Base-by-base conservation (phyloP, 495 filamentous ascomycete species). In the Talaromyces borbonicus region DNA sequence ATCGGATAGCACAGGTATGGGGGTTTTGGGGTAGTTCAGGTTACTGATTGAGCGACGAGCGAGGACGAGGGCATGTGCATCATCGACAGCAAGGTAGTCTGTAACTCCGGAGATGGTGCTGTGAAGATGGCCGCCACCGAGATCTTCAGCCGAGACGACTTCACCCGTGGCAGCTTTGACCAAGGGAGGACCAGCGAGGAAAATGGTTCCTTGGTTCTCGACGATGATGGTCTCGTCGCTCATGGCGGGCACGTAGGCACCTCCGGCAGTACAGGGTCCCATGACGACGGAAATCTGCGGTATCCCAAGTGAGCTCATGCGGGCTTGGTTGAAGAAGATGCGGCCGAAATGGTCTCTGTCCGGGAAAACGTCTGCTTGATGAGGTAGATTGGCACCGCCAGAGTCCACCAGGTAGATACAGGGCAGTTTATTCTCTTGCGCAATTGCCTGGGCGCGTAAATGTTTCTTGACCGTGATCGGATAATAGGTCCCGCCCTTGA, bases 391-490 rank as follows among this genome's bases (percentile, higher is more conserved):
- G 19, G 89, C 92, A 53, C 92, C 92, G 37, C 92, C 92, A 0
- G 89, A 95, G 57, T 98, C 92, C 25, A 98, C 92, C 24, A 98
- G 74, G 64, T 97, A 98, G 56, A 98, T 85, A 61, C 92, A 98
- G 0, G 83, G 83, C 4, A 86, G 60, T 51, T 73, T 79, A 57
- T 97, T 98, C 62, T 97, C 85, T 50, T 86, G 77, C 2, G 92
- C 92, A 46, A 97, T 83, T 19, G 79, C 82, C 62, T 98, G 92
- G 18, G 92, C 92, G 46, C 92, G 80, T 11, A 97, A 72, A 65
- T 97, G 93, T 67, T 98, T 98, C 70, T 95, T 95, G 25, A 98
- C 89, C 1, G 92, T 98, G 43, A 98, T 90, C 0, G 92, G 92
- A 62, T 89, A 97, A 67, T 98, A 98, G 2, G 93, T 96, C 37